Evolutionary conservation across 768 basidiomycete genomes (phyloP), one percentile per base, ranked within the genome.

Genomic region (Hortiboletus flavorubellus): DNA sequence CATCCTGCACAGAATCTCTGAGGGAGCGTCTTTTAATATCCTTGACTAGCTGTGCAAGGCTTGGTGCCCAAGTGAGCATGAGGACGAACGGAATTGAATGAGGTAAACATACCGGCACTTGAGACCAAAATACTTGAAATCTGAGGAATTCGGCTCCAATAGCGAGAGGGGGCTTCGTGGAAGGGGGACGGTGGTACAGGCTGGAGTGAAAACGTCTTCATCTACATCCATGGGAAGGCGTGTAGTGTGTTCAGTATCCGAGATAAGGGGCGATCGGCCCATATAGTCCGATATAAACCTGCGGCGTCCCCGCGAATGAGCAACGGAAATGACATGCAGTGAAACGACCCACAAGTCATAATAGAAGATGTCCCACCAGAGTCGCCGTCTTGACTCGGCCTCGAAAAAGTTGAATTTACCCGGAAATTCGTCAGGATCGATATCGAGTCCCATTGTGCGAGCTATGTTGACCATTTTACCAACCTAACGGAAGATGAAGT

Each of bases 291-390:
- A 83, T 18, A 84, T 75, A 66, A 88, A 87, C 56, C 89, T 91
- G 62, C 33, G 49, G 34, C 37, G 34, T 49, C 49, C 47, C 51
- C 53, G 51, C 53, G 46, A 59, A 58, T 66, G 15, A 64, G 55
- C 9, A 31, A 44, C 10, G 37, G 29, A 42, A 54, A 46, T 16
- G 35, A 51, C 21, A 8, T 0, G 45, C 14, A 35, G 26, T 16
- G 51, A 44, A 38, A 55, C 40, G n/a, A 80, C 87, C 62, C 67
- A 91, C 90, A 86, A 64, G 68, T 92, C 91, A 67, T 84, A 90
- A 69, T 81, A 89, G 64, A 83, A 79, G 11, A 90, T 76, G 49
- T 89, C 86, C 90, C 90, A 92, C 87, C 90, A 90, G 7, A 89
- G 68, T 58, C 84, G 70, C 54, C 81, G 68, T 51, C 83, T 71